These are phyloP conservation scores for Xylariomycetidae sp. DNA, from an alignment of 2,329 filamentous ascomycete genomes.

Conservation along the genomic window DNA sequence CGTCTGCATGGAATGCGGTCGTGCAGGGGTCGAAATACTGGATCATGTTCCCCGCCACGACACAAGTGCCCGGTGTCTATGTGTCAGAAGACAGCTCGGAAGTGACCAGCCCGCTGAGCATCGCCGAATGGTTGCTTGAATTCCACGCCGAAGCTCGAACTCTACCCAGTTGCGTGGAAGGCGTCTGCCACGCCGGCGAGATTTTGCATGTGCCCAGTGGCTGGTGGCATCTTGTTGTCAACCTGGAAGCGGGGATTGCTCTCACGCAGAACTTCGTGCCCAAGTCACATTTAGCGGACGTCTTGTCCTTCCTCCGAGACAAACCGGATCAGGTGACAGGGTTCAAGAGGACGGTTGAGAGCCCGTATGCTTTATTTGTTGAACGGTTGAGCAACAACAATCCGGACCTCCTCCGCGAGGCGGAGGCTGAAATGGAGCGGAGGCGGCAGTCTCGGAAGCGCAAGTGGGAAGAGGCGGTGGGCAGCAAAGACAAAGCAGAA, in stretches of 20 bases:
- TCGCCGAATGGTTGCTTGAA: conserved; percentile 90
- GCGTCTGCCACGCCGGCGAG: conserved; percentile 77
- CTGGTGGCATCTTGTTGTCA: conserved; percentile 96
- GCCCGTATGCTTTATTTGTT: conserved; percentile 72
- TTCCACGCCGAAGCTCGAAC: conserved; percentile 80
- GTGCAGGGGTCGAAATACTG: conserved; percentile 90
- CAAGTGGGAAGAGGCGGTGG: conserved; percentile 79
- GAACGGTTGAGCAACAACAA: conserved; percentile 57
- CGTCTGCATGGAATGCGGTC: conserved; percentile 90
- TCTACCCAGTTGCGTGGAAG: conserved; percentile 74
- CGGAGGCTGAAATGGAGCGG: conserved; percentile 58
- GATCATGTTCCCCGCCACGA: conserved; percentile 90
- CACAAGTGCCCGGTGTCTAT: conserved; percentile 79
- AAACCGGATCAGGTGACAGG: conserved; percentile 83
- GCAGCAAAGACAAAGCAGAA: conserved; percentile 37
- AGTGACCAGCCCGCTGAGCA: conserved; percentile 88
- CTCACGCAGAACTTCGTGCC: conserved; percentile 96
- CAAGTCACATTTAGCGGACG: conserved; percentile 63
- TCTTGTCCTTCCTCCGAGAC: conserved; percentile 73
- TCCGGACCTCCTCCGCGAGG: conserved; percentile 62
- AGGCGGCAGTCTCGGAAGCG: conserved; percentile 63
- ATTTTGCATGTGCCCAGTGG: conserved; percentile 88
- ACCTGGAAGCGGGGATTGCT: conserved; percentile 76
- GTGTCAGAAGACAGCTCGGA: conserved; percentile 86
- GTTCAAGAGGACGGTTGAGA: conserved; percentile 64